Evolutionary conservation across 306 rosid genomes (phyloP), one percentile per base, ranked within the genome.

Genomic region (Malus sylvestris): DNA sequence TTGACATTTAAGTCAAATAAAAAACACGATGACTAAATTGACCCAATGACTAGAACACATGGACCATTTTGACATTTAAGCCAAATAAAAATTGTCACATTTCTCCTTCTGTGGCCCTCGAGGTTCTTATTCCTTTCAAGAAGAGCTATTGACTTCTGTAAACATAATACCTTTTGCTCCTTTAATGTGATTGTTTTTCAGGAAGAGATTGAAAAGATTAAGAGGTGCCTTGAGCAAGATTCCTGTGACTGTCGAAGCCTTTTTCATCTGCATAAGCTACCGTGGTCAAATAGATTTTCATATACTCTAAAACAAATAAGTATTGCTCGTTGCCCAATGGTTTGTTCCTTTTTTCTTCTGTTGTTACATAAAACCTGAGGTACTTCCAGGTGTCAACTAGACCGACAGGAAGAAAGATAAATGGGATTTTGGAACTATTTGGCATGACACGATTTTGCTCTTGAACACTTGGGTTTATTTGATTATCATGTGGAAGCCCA

Each of bases 281-380:
- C 96, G 0, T 94, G 97, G 96, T 94, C 93, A 69, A 92, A 92
- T 80, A 87, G 81, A 83, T 91, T 86, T 78, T 87, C 97, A 6
- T 82, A 67, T 78, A 78, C 92, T 33, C 73, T 87, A 65, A 92
- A 94, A 88, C 96, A 94, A 80, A 85, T 94, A 78, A 90, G 88
- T 75, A 84, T 94, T 86, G 91, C 96, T 76, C 90, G 91, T 52
- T 82, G 90, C 83, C 98, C 97, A 57, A 84, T 87, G 96, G 98
- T 94, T 84, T 79, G 60, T 61, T 16, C 76, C 7, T 53, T 75
- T 58, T 73, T 70, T 76, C 33, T 60, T 74, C 46, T 23, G 14
- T 40, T 59, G 8, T 38, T 58, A 22, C 71, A 71, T 35, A 60
- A 51, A 51, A 42, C 64, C 29, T 70, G 25, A 59, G 45, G 65